Conservation (phyloP, 371 early-diverging fungal genomes). For the Circinella umbellata region DNA sequence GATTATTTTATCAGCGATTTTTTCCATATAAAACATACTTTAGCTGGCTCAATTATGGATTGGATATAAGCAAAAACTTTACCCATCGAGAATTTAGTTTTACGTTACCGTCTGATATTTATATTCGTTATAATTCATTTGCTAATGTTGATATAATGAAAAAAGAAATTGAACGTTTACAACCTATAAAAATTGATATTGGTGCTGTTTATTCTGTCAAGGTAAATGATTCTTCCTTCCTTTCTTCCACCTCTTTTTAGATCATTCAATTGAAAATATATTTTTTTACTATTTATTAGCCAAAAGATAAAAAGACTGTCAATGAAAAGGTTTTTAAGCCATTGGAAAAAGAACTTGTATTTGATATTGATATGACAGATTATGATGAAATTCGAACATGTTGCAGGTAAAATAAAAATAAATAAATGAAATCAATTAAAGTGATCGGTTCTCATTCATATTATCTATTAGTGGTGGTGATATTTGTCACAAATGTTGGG, state of each 20-base stretch:
- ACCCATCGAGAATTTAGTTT: conserved; percentile 95
- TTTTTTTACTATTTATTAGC: conserved; percentile 42
- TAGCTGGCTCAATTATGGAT: conserved; percentile 86
- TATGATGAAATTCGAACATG: conserved; percentile 97
- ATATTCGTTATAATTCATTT: conserved; percentile 92
- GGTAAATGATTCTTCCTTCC: too few species aligned
- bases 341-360: conserved; percentile 94
- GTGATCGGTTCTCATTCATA: too few species aligned
- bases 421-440: too few species aligned
- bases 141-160: conserved; percentile 72
- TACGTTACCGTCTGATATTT: conserved; percentile 77
- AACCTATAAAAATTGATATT: conserved; percentile 96
- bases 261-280: too few species aligned
- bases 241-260: too few species aligned
- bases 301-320: conserved; percentile 80
- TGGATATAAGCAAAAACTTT: conserved; percentile 63
- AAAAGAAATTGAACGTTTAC: conserved; percentile 71
- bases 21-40: conserved; percentile 86
- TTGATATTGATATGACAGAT: conserved; percentile 99
- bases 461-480: conserved; percentile 68
- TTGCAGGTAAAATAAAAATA: conserved; percentile 65
- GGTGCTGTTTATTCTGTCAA: conserved; percentile 92
- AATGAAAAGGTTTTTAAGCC: conserved; percentile 77
- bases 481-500: conserved; percentile 94
- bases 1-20: conserved; percentile 80